Evolutionary conservation across 352 stramenopile genomes (phyloP).

Genomic region (Pythium utonaiense): DNA sequence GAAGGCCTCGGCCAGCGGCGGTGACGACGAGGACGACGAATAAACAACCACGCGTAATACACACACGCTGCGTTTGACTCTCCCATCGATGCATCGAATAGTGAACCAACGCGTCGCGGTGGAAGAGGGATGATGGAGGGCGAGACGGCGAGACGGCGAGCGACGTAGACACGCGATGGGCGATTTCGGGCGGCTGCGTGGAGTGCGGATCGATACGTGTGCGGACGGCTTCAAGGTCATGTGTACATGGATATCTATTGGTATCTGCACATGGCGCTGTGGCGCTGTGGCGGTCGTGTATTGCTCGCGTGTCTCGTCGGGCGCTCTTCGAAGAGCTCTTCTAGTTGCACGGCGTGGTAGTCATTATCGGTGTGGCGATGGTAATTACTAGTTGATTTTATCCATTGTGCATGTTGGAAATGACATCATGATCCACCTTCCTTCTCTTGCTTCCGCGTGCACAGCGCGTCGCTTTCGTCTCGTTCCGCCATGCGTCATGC

Average conservation of each 20-base stretch:
- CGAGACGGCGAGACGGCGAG: background rate
- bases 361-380: conserved; percentile 15
- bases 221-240: too few relatives aligned
- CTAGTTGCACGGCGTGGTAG: background rate
- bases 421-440: background rate
- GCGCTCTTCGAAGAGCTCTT: background rate
- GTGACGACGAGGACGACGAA: conserved; percentile 48
- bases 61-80: conserved; percentile 2
- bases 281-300: too few relatives aligned
- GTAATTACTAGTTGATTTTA: conserved; percentile 33
- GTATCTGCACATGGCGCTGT: too few relatives aligned
- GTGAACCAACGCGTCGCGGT: background rate
- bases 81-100: conserved; percentile 2
- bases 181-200: too few relatives aligned
- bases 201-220: too few relatives aligned
- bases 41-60: conserved; percentile 10
- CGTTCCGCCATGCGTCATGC: too few relatives aligned
- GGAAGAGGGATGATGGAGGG: background rate
- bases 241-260: too few relatives aligned
- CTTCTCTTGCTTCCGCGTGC: background rate
- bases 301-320: background rate
- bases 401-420: conserved; percentile 13
- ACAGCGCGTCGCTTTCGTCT: too few relatives aligned
- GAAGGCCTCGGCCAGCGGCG: conserved; percentile 40
- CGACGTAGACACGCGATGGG: background rate